These are phyloP conservation scores for Fusarium bulbicola DNA, from an alignment of 2,329 filamentous ascomycete species.

Conservation along the genomic window DNA sequence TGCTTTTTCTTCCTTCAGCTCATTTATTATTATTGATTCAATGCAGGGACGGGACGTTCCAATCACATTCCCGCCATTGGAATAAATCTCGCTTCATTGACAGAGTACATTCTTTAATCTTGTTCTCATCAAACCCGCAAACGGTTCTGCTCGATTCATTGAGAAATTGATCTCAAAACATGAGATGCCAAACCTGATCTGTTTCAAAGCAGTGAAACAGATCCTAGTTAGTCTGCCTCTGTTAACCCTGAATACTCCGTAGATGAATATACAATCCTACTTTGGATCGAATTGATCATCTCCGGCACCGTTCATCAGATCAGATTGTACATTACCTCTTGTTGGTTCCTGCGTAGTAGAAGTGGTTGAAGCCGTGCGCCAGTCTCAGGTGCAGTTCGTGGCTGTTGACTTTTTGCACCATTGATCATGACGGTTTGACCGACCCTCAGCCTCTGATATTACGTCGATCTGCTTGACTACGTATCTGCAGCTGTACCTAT, in stretches of 20 bases:
- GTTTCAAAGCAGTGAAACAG: constrained; percentile 22
- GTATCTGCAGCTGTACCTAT: neutral
- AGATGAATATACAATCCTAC: neutral
- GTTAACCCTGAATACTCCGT: constrained; percentile 1
- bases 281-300: neutral
- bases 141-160: neutral
- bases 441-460: neutral
- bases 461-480: neutral
- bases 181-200: constrained; percentile 3
- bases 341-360: constrained; percentile 9
- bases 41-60: constrained; percentile 1
- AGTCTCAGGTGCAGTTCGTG: constrained; percentile 2
- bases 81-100: neutral
- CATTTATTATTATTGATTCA: neutral
- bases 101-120: neutral
- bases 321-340: neutral
- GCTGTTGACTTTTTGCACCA: constrained; percentile 10
- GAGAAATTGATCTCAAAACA: constrained; percentile 2
- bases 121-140: neutral
- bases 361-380: constrained; percentile 12
- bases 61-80: neutral
- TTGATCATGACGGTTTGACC: neutral
- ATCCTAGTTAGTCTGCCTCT: neutral
- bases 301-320: neutral
- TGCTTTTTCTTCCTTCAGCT: neutral